Base-by-base conservation (phyloP, 1,139 yeast species). In the Debaryomycetaceae sp. region DNA sequence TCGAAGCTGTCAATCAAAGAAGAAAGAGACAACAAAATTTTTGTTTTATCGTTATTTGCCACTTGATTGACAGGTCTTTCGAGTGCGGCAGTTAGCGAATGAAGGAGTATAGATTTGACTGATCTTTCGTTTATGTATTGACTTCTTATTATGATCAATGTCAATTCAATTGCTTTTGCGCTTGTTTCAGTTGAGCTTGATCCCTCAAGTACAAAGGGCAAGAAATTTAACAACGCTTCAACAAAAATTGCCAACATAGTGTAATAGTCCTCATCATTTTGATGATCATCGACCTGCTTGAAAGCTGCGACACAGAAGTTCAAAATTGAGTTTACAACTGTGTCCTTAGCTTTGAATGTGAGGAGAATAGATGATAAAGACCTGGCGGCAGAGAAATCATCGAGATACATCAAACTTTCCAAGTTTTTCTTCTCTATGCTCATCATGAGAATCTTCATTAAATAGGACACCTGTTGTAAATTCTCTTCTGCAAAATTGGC, bases 381-480 rank as follows among this genome's bases (percentile, higher is more conserved):
- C 23, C 58, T 63, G 0, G 78, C 75, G 4, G 90, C 79, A 4
- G 80, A 72, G 48, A 66, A 72, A 34, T 83, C 76, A 55, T 85
- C 84, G 46, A 76, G 69, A 51, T 76, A 75, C 45, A 88, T 63
- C 49, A 85, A 80, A 20, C 72, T 71, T 42, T 75, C 67, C 36
- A 84, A 70, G 24, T 70, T 66, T 9, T 73, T 69, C 27, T 69
- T 65, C 11, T 75, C 70, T 39, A 93, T 76, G 82, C 96, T 79
- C 13, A 78, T 70, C 5, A 79, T 66, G 54, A 91, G 78, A n/a
- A 89, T 62, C 46, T 72, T 78, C 78, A 91, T 70, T 41, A 91
- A 63, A 0, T 96, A 79, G 0, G 97, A 89, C 1, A 91, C 85
- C 56, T 85, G 90, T 57, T 89, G 95, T 39, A 87, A 70, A 59